Percentiles rank a stretch among this genome's conserved stretches.
phyloP scores from a whole-genome alignment of 2,329 filamentous ascomycete species.

The Botrytis medusae region DNA sequence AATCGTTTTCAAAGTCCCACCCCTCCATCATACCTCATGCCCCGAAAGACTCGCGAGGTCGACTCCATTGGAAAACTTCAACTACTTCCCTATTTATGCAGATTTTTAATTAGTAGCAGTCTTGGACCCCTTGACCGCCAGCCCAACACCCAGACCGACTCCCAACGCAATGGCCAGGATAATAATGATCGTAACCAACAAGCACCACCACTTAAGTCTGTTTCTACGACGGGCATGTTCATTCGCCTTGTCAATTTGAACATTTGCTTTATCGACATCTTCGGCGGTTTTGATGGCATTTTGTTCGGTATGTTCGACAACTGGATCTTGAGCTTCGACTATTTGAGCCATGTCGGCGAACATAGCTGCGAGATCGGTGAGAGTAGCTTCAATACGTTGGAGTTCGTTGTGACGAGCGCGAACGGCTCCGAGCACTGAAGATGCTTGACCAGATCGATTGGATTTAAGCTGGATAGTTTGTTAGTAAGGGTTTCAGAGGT shows the following conservation, averaged over 20 bases:
- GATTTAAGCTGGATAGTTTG: conserved; percentile 59
- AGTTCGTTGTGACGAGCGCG: conserved; percentile 82
- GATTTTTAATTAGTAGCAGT: conserved; percentile 9
- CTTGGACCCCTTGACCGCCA: conserved; percentile 28
- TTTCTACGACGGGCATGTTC: conserved; percentile 64
- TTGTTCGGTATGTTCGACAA: conserved; percentile 61
- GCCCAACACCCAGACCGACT: conserved; percentile 44
- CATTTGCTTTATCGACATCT: conserved; percentile 68
- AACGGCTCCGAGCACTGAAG: conserved; percentile 72
- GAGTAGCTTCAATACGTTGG: conserved; percentile 73
- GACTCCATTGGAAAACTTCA: background rate
- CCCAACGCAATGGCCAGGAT: conserved; percentile 57
- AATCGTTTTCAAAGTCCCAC: conserved; percentile 15
- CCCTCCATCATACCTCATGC: background rate
- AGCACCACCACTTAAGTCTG: conserved; percentile 81
- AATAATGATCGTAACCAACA: conserved; percentile 60
- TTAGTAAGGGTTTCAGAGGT: background rate
- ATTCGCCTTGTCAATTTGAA: conserved; percentile 67
- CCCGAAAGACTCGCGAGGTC: background rate
- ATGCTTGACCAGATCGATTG: conserved; percentile 72
- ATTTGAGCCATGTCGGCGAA: conserved; percentile 75
- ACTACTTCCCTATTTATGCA: background rate
- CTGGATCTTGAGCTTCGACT: conserved; percentile 69
- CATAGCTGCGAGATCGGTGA: conserved; percentile 66
- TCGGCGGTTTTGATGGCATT: conserved; percentile 65